phyloP scores from a whole-genome alignment of 1,284 basidiomycete species.

The Cutaneotrichosporon mucoides region DNA sequence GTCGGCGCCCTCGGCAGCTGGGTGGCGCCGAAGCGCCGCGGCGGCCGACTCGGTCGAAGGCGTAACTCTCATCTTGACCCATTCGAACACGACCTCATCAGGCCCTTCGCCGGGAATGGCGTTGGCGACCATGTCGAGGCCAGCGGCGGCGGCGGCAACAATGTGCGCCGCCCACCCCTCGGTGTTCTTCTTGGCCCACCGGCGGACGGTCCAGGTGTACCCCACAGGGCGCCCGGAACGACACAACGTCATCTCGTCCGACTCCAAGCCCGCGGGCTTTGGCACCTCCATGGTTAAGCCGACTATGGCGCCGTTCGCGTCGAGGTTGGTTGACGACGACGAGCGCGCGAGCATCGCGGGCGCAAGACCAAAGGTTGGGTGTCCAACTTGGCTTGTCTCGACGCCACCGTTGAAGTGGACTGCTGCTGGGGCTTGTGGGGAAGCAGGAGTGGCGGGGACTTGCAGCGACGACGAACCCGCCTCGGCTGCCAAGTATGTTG shows the following conservation, averaged over 20 bases:
- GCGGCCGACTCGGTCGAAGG: constrained; percentile 12
- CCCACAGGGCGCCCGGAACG: constrained; percentile 40
- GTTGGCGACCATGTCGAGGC: constrained; percentile 34
- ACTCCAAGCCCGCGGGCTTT: not conserved
- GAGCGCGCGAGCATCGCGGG: constrained; percentile 30
- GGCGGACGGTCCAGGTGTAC: constrained; percentile 76
- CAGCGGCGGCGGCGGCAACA: constrained; percentile 39
- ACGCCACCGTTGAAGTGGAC: constrained; percentile 8
- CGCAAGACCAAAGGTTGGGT: constrained; percentile 44
- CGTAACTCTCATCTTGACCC: constrained; percentile 37
- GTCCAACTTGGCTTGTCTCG: constrained; percentile 18
- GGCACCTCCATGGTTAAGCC: constrained; percentile 20
- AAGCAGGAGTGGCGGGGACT: constrained; percentile 2
- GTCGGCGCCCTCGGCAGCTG: constrained; percentile 6
- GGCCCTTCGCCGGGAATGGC: constrained; percentile 22
- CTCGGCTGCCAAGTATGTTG: not conserved
- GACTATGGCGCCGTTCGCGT: constrained; percentile 32
- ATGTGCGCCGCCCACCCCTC: constrained; percentile 43
- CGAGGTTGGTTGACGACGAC: constrained; percentile 24
- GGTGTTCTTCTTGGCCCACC: constrained; percentile 64
- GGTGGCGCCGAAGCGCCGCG: constrained; percentile 12
- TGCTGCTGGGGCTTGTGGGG: not conserved
- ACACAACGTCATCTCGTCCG: not conserved
- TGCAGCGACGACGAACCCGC: not conserved
- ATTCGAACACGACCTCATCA: constrained; percentile 48